Conservation (phyloP, 345 rosid genomes). For the Psidium friedrichsthalianum region DNA sequence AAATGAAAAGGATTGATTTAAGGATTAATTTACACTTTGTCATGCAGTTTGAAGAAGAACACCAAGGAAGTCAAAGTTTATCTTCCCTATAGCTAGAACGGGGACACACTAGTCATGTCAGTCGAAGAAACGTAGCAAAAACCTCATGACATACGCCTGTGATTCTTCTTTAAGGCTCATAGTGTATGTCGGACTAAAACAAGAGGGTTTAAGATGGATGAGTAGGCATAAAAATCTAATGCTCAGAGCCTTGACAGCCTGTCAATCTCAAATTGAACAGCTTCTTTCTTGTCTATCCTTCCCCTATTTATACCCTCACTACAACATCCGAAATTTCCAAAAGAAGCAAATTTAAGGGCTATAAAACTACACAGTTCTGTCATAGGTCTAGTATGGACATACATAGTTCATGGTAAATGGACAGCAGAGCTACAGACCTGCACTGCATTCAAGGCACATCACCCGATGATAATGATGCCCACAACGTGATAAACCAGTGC, state of each 20-base stretch:
- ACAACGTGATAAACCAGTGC: conserved; percentile 89
- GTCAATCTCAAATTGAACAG: background rate
- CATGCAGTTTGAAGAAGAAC: background rate
- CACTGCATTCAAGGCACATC: conserved; percentile 91
- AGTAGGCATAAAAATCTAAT: background rate
- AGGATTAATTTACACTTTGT: background rate
- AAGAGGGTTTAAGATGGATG: background rate
- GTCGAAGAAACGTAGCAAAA: background rate
- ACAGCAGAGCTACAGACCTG: conserved; percentile 44
- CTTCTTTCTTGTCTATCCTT: background rate
- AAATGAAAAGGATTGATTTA: background rate
- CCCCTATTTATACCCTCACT: background rate
- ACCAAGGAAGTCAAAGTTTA: background rate
- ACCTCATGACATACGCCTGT: background rate
- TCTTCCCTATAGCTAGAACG: background rate
- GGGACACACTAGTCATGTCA: background rate
- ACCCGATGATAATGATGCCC: conserved; percentile 89
- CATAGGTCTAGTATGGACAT: background rate
- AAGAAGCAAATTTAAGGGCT: background rate
- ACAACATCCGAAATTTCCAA: background rate
- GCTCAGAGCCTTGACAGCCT: background rate
- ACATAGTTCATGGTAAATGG: background rate
- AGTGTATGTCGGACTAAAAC: background rate
- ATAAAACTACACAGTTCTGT: background rate
- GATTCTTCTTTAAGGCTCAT: background rate